Conservation (phyloP, 202 grass and related monocot genomes). For the Brachypodium distachyon region DNA sequence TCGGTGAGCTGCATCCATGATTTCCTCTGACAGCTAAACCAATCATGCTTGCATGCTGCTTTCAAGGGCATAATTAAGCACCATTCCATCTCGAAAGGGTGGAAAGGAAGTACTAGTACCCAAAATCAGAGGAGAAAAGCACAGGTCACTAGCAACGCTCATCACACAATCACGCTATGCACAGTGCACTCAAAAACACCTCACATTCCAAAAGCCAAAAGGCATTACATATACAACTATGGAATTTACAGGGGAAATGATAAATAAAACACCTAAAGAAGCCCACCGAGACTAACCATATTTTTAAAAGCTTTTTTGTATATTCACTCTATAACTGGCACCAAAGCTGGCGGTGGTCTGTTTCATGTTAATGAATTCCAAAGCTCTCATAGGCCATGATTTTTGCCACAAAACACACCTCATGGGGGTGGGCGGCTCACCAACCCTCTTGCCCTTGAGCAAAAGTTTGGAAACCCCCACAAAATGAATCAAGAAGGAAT, state of each 20-base stretch:
- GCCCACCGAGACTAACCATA: conserved; percentile 3
- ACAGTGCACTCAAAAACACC: conserved; percentile 31
- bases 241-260: conserved; percentile 28
- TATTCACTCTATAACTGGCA: conserved; percentile 45
- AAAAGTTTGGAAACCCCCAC: conserved; percentile 31
- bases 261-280: conserved; percentile 23
- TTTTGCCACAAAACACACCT: conserved; percentile 60
- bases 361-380: conserved; percentile 28
- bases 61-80: background rate
- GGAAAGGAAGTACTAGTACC: background rate
- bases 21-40: conserved; percentile 35
- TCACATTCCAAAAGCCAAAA: conserved; percentile 45
- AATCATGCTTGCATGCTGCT: conserved; percentile 18
- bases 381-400: conserved; percentile 44
- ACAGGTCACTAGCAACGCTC: background rate
- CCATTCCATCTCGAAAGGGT: conserved; percentile 6
- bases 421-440: conserved; percentile 43
- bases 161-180: conserved; percentile 30
- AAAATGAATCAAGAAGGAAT: conserved; percentile 21
- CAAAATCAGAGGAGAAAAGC: background rate
- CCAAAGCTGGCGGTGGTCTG: conserved; percentile 36
- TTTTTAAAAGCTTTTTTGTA: conserved; percentile 7
- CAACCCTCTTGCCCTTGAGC: conserved; percentile 34
- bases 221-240: conserved; percentile 45
- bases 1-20: conserved; percentile 32